Conservation (phyloP, 345 rosid genomes). For the Noccaea caerulescens region DNA sequence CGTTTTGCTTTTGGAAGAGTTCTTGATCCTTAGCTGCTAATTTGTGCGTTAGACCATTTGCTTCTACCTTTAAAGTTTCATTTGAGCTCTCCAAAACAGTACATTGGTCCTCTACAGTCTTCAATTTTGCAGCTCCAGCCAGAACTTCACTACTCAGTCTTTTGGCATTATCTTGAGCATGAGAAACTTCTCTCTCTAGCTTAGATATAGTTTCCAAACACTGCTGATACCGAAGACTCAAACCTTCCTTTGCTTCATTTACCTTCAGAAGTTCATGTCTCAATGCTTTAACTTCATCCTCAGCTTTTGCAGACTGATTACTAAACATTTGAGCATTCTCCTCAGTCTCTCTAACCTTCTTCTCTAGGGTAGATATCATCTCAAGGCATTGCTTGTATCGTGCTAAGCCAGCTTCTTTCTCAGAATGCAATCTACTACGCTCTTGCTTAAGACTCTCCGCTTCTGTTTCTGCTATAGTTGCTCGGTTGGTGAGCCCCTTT, state of each 20-base stretch:
- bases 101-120: conserved; percentile 61
- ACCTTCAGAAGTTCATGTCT: conserved; percentile 59
- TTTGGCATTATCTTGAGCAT: conserved; percentile 58
- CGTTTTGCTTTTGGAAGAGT: conserved; percentile 68
- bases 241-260: conserved; percentile 68
- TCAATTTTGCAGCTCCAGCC: conserved; percentile 57
- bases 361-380: conserved; percentile 65
- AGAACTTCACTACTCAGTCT: conserved; percentile 64
- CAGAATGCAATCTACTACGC: conserved; percentile 58
- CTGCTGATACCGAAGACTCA: conserved; percentile 56
- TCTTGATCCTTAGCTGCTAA: conserved; percentile 70
- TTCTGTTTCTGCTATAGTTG: conserved; percentile 68
- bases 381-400: conserved; percentile 67
- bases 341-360: conserved; percentile 64
- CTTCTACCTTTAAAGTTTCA: conserved; percentile 66
- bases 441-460: conserved; percentile 61
- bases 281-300: conserved; percentile 59
- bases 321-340: conserved; percentile 54
- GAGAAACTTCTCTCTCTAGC: conserved; percentile 64
- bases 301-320: conserved; percentile 61
- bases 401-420: conserved; percentile 63
- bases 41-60: conserved; percentile 60
- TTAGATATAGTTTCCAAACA: conserved; percentile 69
- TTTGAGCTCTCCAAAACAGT: conserved; percentile 65
- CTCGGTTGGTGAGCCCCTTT: conserved; percentile 55